Evolutionary conservation across 1,284 basidiomycete species (phyloP), one percentile per base, ranked within the genome.

Genomic region (Schizopora paradoxa): DNA sequence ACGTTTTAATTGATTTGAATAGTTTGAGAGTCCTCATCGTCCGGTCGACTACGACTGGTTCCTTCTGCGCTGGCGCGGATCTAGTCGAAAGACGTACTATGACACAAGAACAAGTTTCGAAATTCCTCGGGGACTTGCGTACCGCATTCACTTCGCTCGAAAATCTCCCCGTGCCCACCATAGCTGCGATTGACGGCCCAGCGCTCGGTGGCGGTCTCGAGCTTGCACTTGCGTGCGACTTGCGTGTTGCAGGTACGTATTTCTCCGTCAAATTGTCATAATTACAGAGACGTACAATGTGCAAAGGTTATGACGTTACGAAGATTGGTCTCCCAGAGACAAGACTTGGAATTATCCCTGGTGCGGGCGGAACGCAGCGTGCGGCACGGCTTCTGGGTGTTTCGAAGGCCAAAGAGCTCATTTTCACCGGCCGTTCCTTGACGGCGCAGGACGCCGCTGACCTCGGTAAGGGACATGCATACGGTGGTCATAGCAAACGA

Each of bases 21-120:
- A 87, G 85, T 43, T 70, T 86, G 22, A 84, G 91, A 46, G 77
- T 87, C 0, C 73, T 95, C 51, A 80, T 96, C 47, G 60, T 95
- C 13, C 78, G 83, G 45, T 91, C 91, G 1, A 76, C 84, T 0
- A 76, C 77, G 0, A 57, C 72, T 8, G 80, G 80, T n/a, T 76
- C 86, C 2, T 96, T 95, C 67, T 97, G 93, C 61, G 86, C 93
- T 14, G 93, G 94, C 5, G 93, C 93, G 7, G 93, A 97, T 64
- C 78, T 97, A 40, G 74, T 76, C 47, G 93, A 97, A 63, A 76
- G 93, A 48, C 80, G 82, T 29, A 74, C 76, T 1, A 96, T 97
- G 91, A 70, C 79, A 3, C 74, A 77, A 54, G 44, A 65, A 6
- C 79, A 93, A 57, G 87, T 96, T 27, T 69, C 79, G 54, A 76